Base-by-base conservation (phyloP, 192 early-diverging fungal species). In the Coemansia sp. region DNA sequence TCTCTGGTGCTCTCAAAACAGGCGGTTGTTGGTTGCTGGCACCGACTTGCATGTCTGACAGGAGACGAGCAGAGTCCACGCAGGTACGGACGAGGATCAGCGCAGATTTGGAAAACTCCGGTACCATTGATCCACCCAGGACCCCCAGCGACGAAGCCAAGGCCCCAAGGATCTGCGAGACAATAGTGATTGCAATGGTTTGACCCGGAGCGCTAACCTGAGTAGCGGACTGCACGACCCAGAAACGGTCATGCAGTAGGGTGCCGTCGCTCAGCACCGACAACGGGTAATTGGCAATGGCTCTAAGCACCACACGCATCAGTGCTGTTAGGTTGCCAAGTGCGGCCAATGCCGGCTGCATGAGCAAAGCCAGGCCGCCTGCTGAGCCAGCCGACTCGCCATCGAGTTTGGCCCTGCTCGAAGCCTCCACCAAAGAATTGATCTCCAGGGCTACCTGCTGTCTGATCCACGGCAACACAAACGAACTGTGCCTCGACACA, bases 391-490 rank as follows among this genome's bases (percentile, higher is more conserved):
- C 33, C 17, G 32, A 32, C 28, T 28, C 23, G 10, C n/a, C 17
- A 14, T 69, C 60, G 23, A 49, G 28, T 2, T 39, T 53, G 1
- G 60, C 62, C 23, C 59, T 47, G 4, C 30, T 26, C 2, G 67
- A 66, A 8, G 61, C 59, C 17, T 60, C 63, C 17, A 43, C 35
- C 66, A 84, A 44, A 19, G 74, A 35, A 30, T 72, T 76, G 35
- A 55, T 16, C 55, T 84, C 73, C 14, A 84, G 66, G 16, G 39
- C 16, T 7, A 64, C 62, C 60, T 84, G 82, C n/a, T 59, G 58
- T 4, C 69, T 67, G 42, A 84, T 72, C 82, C 82, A 84, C 28
- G 70, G 43, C 5, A 84, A 43, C 28, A 84, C 55, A 28, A 74
- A 70, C 39, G 73, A 74, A 6, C 68, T 47, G 55, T 52, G 65